Conservation (phyloP, 2,329 filamentous ascomycete genomes). For the Ophiostoma populinum region DNA sequence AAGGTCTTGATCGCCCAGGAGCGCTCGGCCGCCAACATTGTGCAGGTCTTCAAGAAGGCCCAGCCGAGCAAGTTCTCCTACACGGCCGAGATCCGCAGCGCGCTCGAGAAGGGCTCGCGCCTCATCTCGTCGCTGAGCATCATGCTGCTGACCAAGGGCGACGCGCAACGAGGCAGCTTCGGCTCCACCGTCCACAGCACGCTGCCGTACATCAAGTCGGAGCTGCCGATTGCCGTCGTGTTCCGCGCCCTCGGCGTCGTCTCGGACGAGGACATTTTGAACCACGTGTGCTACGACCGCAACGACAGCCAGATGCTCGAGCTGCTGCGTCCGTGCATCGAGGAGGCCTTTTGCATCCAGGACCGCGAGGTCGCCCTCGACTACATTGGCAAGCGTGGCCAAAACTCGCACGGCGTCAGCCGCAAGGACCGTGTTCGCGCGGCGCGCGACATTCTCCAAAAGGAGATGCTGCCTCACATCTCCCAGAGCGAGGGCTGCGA, state of each 20-base stretch:
- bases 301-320: conserved; percentile 95
- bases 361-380: conserved; percentile 88
- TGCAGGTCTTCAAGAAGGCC: conserved; percentile 97
- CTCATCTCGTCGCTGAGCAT: conserved; percentile 86
- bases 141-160: conserved; percentile 76
- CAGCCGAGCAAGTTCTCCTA: conserved; percentile 83
- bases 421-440: conserved; percentile 81
- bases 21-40: conserved; percentile 92
- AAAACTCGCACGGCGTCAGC: conserved; percentile 50
- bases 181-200: conserved; percentile 82
- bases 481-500: conserved; percentile 90
- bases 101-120: conserved; percentile 86
- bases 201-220: conserved; percentile 82
- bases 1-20: conserved; percentile 98
- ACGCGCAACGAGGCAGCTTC: conserved; percentile 59
- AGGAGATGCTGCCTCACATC: conserved; percentile 91
- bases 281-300: conserved; percentile 92
- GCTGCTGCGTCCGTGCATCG: conserved; percentile 91
- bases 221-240: conserved; percentile 86
- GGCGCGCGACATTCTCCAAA: conserved; percentile 86
- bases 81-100: conserved; percentile 89
- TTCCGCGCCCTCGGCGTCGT: conserved; percentile 93
- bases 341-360: conserved; percentile 92
- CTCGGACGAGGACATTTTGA: conserved; percentile 93
- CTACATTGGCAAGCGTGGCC: conserved; percentile 86